Evolutionary conservation across 2,329 filamentous ascomycete species (phyloP).

Genomic region (Verruconis gallopava): DNA sequence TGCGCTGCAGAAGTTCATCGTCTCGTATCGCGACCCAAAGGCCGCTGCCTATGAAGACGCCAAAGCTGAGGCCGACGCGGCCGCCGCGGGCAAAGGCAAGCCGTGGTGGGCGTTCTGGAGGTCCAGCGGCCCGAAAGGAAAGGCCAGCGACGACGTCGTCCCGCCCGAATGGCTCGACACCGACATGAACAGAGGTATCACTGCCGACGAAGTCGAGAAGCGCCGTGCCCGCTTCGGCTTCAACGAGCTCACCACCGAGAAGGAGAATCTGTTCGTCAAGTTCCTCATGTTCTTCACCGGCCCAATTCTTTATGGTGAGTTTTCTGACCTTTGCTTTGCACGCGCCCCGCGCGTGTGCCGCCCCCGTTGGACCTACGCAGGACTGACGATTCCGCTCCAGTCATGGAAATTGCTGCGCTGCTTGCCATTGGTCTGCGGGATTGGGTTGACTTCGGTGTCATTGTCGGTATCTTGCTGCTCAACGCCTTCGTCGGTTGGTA

Average conservation of each 20-base stretch:
- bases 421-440: constrained; percentile 61
- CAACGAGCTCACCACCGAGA: constrained; percentile 62
- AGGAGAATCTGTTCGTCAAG: constrained; percentile 62
- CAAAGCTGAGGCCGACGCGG: constrained; percentile 26
- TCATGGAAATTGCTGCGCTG: constrained; percentile 66
- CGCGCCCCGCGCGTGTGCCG: constrained; percentile 1
- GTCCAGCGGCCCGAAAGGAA: constrained; percentile 20
- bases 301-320: constrained; percentile 63
- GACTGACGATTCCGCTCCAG: constrained; percentile 31
- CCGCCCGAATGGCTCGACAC: constrained; percentile 59
- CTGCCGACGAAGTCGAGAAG: constrained; percentile 43
- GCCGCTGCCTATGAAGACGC: constrained; percentile 32
- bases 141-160: constrained; percentile 27
- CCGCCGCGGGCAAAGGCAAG: constrained; percentile 32
- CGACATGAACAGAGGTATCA: constrained; percentile 53
- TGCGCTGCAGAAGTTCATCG: constrained; percentile 54
- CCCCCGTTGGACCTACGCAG: not conserved
- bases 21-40: constrained; percentile 50
- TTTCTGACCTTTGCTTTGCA: no score
- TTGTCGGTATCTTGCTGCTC: constrained; percentile 60
- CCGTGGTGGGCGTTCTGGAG: constrained; percentile 46
- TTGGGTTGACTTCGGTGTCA: constrained; percentile 69
- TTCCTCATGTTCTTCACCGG: constrained; percentile 65
- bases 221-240: constrained; percentile 54
- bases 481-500: constrained; percentile 71